phyloP scores from a whole-genome alignment of 495 filamentous ascomycete genomes.

The Penicillium bovifimosum region DNA sequence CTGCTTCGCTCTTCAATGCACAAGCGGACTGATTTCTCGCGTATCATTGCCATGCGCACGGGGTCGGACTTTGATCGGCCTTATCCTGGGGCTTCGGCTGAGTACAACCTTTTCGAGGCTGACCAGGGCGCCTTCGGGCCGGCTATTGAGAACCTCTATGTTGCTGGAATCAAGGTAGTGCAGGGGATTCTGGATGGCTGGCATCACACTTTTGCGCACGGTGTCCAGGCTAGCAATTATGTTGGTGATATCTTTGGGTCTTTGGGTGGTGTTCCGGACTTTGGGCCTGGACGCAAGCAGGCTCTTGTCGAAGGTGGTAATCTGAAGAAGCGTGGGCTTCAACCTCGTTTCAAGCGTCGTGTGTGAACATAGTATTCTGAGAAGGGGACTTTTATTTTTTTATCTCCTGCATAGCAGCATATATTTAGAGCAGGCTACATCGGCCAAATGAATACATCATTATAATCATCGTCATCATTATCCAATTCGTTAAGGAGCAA shows the following conservation, averaged over 20 bases:
- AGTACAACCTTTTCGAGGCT: slow-evolving; percentile 52
- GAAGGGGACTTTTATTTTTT: background rate
- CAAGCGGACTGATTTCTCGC: slow-evolving; percentile 57
- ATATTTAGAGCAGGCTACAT: no score
- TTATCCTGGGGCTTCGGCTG: slow-evolving; percentile 48
- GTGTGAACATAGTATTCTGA: background rate
- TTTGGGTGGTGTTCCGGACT: slow-evolving; percentile 60
- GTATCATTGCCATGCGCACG: slow-evolving; percentile 70
- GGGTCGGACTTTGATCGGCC: slow-evolving; percentile 69
- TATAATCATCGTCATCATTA: no score
- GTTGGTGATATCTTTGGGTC: slow-evolving; percentile 69
- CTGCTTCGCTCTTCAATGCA: slow-evolving; percentile 53
- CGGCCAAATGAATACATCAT: no score
- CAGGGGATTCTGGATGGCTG: slow-evolving; percentile 58
- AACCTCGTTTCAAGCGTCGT: slow-evolving; percentile 9
- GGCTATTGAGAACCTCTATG: slow-evolving; percentile 60
- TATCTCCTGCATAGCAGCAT: no score
- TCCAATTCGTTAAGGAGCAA: no score
- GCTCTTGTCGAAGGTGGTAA: slow-evolving; percentile 24
- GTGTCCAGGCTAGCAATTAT: slow-evolving; percentile 61
- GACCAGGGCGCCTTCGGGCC: slow-evolving; percentile 54
- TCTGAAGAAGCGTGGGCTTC: slow-evolving; percentile 24
- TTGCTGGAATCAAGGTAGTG: slow-evolving; percentile 61
- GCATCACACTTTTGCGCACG: slow-evolving; percentile 51
- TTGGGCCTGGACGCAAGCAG: slow-evolving; percentile 49